Evolutionary conservation across 2,329 filamentous ascomycete species (phyloP), one percentile per base, ranked within the genome.

Genomic region (Paraconiothyrium brasiliense): DNA sequence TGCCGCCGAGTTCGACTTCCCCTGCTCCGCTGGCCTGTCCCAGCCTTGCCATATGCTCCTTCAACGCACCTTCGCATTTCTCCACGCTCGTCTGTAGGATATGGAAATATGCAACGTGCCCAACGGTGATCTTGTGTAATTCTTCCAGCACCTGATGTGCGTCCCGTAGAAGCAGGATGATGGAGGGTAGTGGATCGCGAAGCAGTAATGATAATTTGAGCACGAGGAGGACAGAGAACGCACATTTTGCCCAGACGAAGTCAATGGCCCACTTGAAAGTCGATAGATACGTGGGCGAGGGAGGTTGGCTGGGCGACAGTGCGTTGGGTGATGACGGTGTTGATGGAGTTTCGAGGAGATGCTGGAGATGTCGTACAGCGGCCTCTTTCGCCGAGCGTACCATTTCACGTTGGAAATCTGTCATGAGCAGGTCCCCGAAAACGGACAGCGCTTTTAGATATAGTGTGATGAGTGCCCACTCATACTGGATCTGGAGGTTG

Each of bases 231-330:
- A 86, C 84, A n/a, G 84, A 86, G 62, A 86, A 87, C 0, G 84
- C 84, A 54, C 83, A 84, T 68, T 87, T 87, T 0, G 84, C 85
- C 84, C 85, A 86, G 22, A 87, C 84, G 61, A 86, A 87, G 58
- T 86, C 84, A 80, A 86, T 85, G 0, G 84, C 84, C 64, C 83
- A 86, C 34, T 80, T 81, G 37, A 87, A 80, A 16, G 83, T 84
- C 14, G 77, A 80, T 9, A 87, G 79, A 65, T 87, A 87, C 1
- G 68, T 64, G 4, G 68, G 62, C 20, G 51, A 50, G 3, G 55
- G 48, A 0, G 39, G 58, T 35, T 59, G 55, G 8, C 60, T 59
- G 1, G 64, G 54, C 13, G 66, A 59, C 7, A 59, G 55, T 2
- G 60, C 52, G 7, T 14, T 79, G 71, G 48, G 81, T 5, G 68